Conservation (phyloP, 2,329 filamentous ascomycete genomes). For the Lachnellula cervina region DNA sequence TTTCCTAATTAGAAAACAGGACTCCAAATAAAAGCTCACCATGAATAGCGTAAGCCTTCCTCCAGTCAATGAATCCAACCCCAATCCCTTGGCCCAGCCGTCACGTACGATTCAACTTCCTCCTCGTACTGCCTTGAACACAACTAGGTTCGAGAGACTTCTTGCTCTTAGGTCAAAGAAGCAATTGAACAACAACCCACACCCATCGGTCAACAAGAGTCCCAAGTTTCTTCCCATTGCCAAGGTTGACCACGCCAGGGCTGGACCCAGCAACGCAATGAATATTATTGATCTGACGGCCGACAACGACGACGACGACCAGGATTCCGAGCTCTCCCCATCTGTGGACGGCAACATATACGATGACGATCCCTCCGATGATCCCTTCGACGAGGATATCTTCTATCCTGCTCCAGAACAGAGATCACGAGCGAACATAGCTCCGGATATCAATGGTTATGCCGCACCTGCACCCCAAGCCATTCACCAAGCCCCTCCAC, state of each 20-base stretch:
- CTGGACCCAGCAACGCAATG: not conserved
- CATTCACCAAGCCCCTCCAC: not conserved
- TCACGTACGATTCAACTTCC: not conserved
- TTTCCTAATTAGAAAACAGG: not conserved
- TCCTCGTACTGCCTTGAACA: not conserved
- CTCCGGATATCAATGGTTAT: not conserved
- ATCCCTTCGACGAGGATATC: not conserved
- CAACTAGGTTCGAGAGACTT: not conserved
- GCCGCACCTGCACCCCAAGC: not conserved
- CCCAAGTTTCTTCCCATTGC: not conserved
- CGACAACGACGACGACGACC: conserved; percentile 4
- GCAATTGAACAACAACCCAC: no score
- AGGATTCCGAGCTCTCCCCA: not conserved
- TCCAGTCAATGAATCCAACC: not conserved
- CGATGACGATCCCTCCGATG: not conserved
- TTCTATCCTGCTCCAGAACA: not conserved
- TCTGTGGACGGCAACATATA: not conserved
- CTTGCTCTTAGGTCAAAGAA: not conserved
- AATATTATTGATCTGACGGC: conserved; percentile 8
- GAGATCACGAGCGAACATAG: not conserved
- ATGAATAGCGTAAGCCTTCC: not conserved
- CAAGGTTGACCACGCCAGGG: not conserved
- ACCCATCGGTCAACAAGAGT: no score
- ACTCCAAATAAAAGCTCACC: not conserved
- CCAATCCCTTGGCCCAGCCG: not conserved